Evolutionary conservation across 202 grass and related monocot genomes (phyloP), one percentile per base, ranked within the genome.

Genomic region (Saccharum hybrid): DNA sequence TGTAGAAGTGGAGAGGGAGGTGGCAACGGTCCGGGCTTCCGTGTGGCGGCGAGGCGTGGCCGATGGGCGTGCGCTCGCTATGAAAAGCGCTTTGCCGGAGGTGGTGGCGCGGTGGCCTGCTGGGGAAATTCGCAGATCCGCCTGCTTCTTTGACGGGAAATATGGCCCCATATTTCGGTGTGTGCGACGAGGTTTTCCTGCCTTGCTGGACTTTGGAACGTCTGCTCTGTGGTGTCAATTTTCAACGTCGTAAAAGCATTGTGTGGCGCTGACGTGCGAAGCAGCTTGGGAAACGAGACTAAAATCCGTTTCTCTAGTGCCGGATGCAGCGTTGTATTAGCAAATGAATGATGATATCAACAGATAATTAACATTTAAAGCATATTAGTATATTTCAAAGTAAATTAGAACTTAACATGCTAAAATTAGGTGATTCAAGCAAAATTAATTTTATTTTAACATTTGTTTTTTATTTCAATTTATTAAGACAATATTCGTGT

Each of bases 11-110:
- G 13, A 10, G 14, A 0, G 46, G 67, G 59, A 49, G 61, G 13
- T 36, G 86, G 80, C 37, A 28, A 22, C 28, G 39, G 65, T 6
- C 63, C 38, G 81, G 86, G 51, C 23, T 85, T 76, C 71, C 77
- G 62, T 43, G 82, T 71, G 69, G 23, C 26, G 33, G 23, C 31
- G 41, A 43, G 18, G 52, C 54, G n/a, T 54, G 18, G 51, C 15
- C 15, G 6, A 49, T 51, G 15, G 15, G 48, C 48, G 63, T 45
- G 71, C 34, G 48, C 26, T 26, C 21, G 66, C 79, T 87, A 71
- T 82, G 82, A 77, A 81, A 82, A 77, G 72, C 72, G 72, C 6
- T 52, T 34, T 37, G 30, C 11, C 41, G 57, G 38, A 7, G 39
- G 23, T 63, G 37, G 61, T 48, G 59, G 21, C 43, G 45, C 14